Percentiles rank a stretch among this genome's conserved stretches.
Conservation (phyloP, 2,329 filamentous ascomycete species). For the Cordyceps farinosa region DNA sequence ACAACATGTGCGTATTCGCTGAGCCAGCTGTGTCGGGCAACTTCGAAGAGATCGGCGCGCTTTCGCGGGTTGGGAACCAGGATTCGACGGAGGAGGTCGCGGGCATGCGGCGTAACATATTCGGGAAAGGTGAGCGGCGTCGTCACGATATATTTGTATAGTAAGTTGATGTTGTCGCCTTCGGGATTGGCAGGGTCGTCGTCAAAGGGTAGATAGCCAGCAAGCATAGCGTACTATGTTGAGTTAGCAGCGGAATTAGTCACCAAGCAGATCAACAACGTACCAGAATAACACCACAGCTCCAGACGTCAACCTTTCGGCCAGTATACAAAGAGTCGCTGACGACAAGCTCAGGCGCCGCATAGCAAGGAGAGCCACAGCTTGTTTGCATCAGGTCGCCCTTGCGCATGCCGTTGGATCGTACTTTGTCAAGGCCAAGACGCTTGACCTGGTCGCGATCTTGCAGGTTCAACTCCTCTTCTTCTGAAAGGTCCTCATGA, state of each 20-base stretch:
- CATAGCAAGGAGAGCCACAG: slow-evolving; percentile 96
- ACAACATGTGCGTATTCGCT: slow-evolving; percentile 97
- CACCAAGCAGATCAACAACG: slow-evolving; percentile 35
- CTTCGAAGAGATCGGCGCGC: slow-evolving; percentile 93
- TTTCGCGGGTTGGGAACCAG: slow-evolving; percentile 93
- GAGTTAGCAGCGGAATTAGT: slow-evolving; percentile 8
- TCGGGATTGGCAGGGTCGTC: slow-evolving; percentile 98
- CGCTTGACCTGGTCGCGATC: slow-evolving; percentile 88
- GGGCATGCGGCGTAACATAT: slow-evolving; percentile 95
- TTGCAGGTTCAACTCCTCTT: slow-evolving; percentile 81
- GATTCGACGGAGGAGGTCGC: slow-evolving; percentile 87
- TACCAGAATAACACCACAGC: slow-evolving; percentile 96
- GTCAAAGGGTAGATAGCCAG: slow-evolving; percentile 94
- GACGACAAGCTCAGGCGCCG: slow-evolving; percentile 92
- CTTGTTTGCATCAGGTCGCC: slow-evolving; percentile 99
- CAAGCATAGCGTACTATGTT: slow-evolving; percentile 90
- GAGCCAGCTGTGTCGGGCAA: slow-evolving; percentile 95
- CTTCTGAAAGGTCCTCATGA: slow-evolving; percentile 79
- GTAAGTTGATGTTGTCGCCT: slow-evolving; percentile 96
- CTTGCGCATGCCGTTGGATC: slow-evolving; percentile 70
- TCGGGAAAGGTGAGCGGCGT: slow-evolving; percentile 96
- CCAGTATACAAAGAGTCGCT: slow-evolving; percentile 97
- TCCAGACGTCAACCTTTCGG: slow-evolving; percentile 98
- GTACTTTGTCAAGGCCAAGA: slow-evolving; percentile 76
- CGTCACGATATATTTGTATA: slow-evolving; percentile 99